These are phyloP conservation scores for Amphibolis antarctica DNA, from an alignment of 106 monocot genomes.

Conservation along the genomic window DNA sequence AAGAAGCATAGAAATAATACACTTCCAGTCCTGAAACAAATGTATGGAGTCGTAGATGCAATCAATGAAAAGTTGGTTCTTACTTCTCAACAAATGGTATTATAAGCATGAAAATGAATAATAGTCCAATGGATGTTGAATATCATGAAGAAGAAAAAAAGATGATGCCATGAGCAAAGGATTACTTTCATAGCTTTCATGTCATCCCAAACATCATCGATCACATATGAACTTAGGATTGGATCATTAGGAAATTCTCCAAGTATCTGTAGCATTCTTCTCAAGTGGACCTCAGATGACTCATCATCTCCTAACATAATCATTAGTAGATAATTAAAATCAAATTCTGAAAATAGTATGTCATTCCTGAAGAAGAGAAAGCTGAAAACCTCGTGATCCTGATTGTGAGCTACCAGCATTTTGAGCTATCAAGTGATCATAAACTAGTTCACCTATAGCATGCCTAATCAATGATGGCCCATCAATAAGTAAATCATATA, in stretches of 20 bases:
- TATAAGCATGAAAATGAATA: neutral
- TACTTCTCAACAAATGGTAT: neutral
- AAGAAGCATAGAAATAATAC: conserved; percentile 86
- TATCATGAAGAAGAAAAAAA: conserved; percentile 1
- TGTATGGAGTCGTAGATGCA: neutral
- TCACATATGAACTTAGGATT: conserved; percentile 78
- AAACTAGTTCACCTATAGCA: conserved; percentile 94
- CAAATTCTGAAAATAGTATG: conserved; percentile 3
- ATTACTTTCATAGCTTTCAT: conserved; percentile 97
- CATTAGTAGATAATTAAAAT: neutral
- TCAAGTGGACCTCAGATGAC: conserved; percentile 85
- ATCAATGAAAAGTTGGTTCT: neutral
- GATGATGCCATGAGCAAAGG: neutral
- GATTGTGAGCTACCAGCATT: conserved; percentile 58
- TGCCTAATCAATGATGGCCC: conserved; percentile 89
- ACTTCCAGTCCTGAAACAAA: conserved; percentile 82
- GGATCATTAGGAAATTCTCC: conserved; percentile 95
- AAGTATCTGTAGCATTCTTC: conserved; percentile 84
- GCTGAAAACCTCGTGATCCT: conserved; percentile 26
- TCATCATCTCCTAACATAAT: conserved; percentile 51
- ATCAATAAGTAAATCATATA: conserved; percentile 98
- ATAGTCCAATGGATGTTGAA: neutral
- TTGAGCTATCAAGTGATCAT: conserved; percentile 95
- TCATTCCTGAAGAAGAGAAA: conserved; percentile 1
- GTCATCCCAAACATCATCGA: conserved; percentile 99